Conservation (phyloP, 495 filamentous ascomycete species). For the Monascus purpureus region DNA sequence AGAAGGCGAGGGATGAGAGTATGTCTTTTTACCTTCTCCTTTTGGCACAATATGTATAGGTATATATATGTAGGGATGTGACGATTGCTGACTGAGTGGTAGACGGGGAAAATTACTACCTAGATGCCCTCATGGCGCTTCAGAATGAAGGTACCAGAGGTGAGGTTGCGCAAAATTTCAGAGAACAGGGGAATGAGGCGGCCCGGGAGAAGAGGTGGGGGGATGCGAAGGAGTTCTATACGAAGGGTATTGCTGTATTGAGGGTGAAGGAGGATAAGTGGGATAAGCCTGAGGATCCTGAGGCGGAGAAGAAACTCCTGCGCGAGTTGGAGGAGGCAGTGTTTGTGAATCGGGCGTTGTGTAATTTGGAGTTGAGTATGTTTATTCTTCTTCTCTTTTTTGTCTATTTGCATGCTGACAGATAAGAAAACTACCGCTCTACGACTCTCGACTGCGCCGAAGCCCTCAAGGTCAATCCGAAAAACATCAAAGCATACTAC, state of each 20-base stretch:
- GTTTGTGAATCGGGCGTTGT: conserved; percentile 74
- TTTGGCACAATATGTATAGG: conserved; percentile 3
- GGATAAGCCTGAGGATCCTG: conserved; percentile 26
- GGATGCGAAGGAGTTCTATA: conserved; percentile 86
- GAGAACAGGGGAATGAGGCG: conserved; percentile 80
- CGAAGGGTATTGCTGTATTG: conserved; percentile 61
- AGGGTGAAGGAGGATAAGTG: conserved; percentile 41
- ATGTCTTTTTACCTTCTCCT: conserved; percentile 7
- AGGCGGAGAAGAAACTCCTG: conserved; percentile 44
- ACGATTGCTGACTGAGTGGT: background rate
- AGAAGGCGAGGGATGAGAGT: conserved; percentile 48
- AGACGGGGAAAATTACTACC: conserved; percentile 53
- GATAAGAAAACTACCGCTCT: conserved; percentile 76
- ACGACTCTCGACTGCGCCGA: conserved; percentile 69
- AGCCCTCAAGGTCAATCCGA: conserved; percentile 62
- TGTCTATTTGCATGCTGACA: no score
- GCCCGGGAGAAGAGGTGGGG: conserved; percentile 59
- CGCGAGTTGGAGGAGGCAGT: conserved; percentile 54
- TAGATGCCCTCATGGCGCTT: conserved; percentile 78
- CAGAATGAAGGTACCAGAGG: conserved; percentile 81
- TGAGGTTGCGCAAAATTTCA: conserved; percentile 67
- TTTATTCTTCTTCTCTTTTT: conserved; percentile 2
- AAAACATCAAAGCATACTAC: conserved; percentile 80
- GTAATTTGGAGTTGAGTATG: conserved; percentile 62
- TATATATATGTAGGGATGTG: background rate